Base-by-base conservation (phyloP, 768 basidiomycete species). In the Psilocybe sp. region DNA sequence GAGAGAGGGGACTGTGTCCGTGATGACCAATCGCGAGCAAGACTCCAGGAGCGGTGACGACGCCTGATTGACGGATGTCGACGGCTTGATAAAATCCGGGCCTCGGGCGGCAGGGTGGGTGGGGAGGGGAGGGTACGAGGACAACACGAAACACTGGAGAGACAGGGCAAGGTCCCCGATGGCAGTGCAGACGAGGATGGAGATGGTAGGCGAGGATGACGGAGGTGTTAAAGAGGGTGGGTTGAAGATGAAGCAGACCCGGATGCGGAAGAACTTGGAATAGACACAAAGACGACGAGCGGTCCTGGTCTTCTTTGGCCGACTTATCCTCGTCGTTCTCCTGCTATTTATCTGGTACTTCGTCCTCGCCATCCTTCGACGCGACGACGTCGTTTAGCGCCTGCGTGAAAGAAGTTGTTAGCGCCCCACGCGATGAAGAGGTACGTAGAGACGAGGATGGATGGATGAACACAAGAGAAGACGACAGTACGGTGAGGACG, bases 1-100 rank as follows among this genome's bases (percentile, higher is more conserved):
- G n/a, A n/a, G n/a, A n/a, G n/a, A n/a, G n/a, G n/a, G n/a, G n/a
- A n/a, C n/a, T n/a, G n/a, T n/a, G n/a, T n/a, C n/a, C n/a, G n/a
- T n/a, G n/a, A n/a, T n/a, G n/a, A n/a, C n/a, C n/a, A n/a, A n/a
- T n/a, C n/a, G n/a, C n/a, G n/a, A n/a, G n/a, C n/a, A n/a, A n/a
- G n/a, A n/a, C n/a, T n/a, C n/a, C n/a, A n/a, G n/a, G n/a, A n/a
- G n/a, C n/a, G n/a, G n/a, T n/a, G n/a, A n/a, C n/a, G n/a, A n/a
- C n/a, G n/a, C n/a, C n/a, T n/a, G n/a, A n/a, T n/a, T n/a, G n/a
- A n/a, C n/a, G n/a, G n/a, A n/a, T 82, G 34, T 98, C 93, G 32
- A 98, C 96, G 0, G 95, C 95, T 66, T 97, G 97, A 78, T 98
- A 98, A 69, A 98, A 97, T 32, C 93, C 93, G 96, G 96, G 14